These are phyloP conservation scores for Schwanniomyces sp. DNA, from an alignment of 805 yeast genomes.

Conservation along the genomic window DNA sequence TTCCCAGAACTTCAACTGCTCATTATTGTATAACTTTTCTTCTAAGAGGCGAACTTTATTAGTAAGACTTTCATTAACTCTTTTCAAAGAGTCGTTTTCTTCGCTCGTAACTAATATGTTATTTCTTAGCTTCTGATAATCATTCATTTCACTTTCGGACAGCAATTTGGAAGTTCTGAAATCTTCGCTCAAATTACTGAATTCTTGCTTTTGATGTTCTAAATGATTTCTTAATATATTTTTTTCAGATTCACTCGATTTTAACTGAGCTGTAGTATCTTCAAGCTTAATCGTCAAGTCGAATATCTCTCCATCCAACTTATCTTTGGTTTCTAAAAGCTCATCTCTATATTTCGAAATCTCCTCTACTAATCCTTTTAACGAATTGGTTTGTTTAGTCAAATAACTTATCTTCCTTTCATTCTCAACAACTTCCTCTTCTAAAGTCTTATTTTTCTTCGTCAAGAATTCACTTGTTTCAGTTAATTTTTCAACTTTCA, in stretches of 20 bases:
- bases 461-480: conserved; percentile 22
- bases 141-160: conserved; percentile 27
- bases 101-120: conserved; percentile 58
- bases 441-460: conserved; percentile 28
- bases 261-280: conserved; percentile 19
- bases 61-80: conserved; percentile 51
- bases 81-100: conserved; percentile 65
- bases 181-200: conserved; percentile 33
- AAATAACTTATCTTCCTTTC: conserved; percentile 37
- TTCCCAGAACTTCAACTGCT: conserved; percentile 63
- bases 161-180: conserved; percentile 29
- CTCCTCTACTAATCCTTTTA: conserved; percentile 61
- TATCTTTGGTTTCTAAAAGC: conserved; percentile 41
- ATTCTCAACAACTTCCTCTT: conserved; percentile 31
- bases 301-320: conserved; percentile 29
- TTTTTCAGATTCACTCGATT: conserved; percentile 26
- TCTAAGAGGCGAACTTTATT: conserved; percentile 47
- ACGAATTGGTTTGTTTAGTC: conserved; percentile 51
- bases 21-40: conserved; percentile 46
- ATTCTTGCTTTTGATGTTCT: conserved; percentile 31
- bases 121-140: conserved; percentile 41
- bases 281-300: conserved; percentile 26
- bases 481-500: conserved; percentile 42
- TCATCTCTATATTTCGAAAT: conserved; percentile 63
- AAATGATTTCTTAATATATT: conserved; percentile 34